A percentile compares a stretch with the other conserved stretches of the same genome.
Conservation (phyloP, 192 early-diverging fungal species). For the Gigaspora rosea region DNA sequence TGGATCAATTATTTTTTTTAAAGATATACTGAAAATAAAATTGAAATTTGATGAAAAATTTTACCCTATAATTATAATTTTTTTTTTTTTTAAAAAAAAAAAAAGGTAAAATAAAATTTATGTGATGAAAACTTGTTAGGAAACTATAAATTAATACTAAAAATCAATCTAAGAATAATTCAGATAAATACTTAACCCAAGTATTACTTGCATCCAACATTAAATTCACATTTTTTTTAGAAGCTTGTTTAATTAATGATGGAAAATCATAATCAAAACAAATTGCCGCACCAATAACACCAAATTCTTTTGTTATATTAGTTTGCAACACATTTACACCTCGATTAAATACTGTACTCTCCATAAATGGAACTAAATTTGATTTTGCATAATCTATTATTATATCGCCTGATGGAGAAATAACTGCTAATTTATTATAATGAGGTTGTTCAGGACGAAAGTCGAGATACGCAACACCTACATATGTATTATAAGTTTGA, state of each 20-base stretch:
- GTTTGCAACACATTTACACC: conserved; percentile 42
- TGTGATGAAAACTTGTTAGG: background rate
- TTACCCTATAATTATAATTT: conserved; percentile 15
- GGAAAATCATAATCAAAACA: conserved; percentile 54
- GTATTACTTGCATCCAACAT: conserved; percentile 53
- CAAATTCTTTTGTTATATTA: conserved; percentile 41
- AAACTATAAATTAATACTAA: background rate
- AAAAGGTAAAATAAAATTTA: no score
- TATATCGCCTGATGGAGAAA: conserved; percentile 41
- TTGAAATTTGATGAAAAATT: background rate
- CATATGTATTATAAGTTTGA: conserved; percentile 33
- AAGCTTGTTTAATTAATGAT: conserved; percentile 46
- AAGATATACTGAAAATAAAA: background rate
- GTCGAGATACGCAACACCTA: conserved; percentile 40
- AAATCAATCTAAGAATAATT: background rate
- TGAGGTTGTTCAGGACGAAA: background rate
- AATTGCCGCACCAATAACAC: conserved; percentile 44
- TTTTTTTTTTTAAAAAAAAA: background rate
- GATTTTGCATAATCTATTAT: conserved; percentile 48
- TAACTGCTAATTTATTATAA: conserved; percentile 42
- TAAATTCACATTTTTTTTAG: conserved; percentile 44
- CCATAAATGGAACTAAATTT: conserved; percentile 45
- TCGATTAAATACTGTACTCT: conserved; percentile 31
- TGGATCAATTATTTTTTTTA: background rate
- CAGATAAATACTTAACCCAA: conserved; percentile 39